Evolutionary conservation across 2,329 filamentous ascomycete species (phyloP), one percentile per base, ranked within the genome.

Genomic region (Claviceps purpurea): DNA sequence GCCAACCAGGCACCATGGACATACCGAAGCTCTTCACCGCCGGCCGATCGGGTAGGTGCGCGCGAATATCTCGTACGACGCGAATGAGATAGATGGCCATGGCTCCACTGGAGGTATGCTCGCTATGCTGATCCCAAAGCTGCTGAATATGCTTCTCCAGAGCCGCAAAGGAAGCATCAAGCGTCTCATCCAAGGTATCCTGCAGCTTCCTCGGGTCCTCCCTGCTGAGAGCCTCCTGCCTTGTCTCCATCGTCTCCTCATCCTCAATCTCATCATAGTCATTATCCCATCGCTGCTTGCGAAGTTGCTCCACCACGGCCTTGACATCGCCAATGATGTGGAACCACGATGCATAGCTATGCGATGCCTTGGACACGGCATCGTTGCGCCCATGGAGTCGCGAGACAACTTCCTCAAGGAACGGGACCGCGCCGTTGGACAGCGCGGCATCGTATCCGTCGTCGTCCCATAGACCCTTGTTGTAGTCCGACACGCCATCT

Each of bases 221-320:
- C 50, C 79, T 79, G 64, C 83, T 88, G 13, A 95, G 73, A 0
- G 82, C 65, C 40, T 76, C 75, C 58, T 88, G 83, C 38, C 83
- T 76, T 18, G 74, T 74, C 55, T 87, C 82, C 20, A 85, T 77
- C 1, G 77, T 79, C 51, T 85, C 75, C 56, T 90, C 85, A 54
- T 89, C 84, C 54, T 89, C 85, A 42, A 88, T 79, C 49, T 85
- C 80, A 49, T 85, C 81, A 30, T 82, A 74, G 55, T 87, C 84
- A 52, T 87, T 84, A 56, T 90, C 84, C 85, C 87, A 90, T 52
- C 81, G 78, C 57, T 84, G 80, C 47, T 78, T 77, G 55, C 74
- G 78, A 59, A 93, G 76, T 53, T 79, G 74, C 42, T 81, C 79
- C 7, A 89, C 76, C 3, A 84, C 73, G 18, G 73, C 70, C 44